Conservation (phyloP, 805 yeast genomes). For the Ogataea saltuana region DNA sequence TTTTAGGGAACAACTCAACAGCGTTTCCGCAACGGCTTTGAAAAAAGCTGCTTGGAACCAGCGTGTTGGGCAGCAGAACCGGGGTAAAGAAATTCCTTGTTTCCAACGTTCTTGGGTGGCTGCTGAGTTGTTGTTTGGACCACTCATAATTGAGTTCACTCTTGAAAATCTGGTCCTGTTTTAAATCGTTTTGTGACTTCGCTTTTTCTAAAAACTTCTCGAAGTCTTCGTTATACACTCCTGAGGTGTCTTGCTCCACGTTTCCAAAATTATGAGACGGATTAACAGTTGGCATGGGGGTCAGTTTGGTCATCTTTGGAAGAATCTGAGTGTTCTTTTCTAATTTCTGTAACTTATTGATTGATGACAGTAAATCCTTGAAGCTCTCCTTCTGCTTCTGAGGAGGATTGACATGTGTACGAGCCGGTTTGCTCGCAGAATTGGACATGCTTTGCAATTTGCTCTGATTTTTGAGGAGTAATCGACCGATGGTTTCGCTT, state of each 20-base stretch:
- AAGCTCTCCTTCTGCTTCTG: slow-evolving; percentile 15
- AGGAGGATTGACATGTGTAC: neutral
- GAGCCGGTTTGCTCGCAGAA: neutral
- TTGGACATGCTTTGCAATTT: neutral
- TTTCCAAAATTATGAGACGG: slow-evolving; percentile 4
- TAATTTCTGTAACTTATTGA: slow-evolving; percentile 26
- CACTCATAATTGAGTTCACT: slow-evolving; percentile 54
- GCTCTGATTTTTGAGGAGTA: neutral
- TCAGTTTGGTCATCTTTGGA: slow-evolving; percentile 30
- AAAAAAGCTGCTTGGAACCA: slow-evolving; percentile 24
- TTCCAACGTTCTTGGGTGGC: slow-evolving; percentile 42
- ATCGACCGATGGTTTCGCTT: neutral
- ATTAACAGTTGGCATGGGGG: slow-evolving; percentile 22
- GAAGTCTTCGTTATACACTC: slow-evolving; percentile 27
- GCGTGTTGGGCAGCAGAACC: slow-evolving; percentile 35
- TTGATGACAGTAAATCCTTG: slow-evolving; percentile 25
- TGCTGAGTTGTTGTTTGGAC: slow-evolving; percentile 39
- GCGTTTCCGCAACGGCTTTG: neutral
- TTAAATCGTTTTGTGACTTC: slow-evolving; percentile 40
- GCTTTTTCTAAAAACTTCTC: slow-evolving; percentile 47
- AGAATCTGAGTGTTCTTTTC: slow-evolving; percentile 12
- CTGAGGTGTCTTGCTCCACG: slow-evolving; percentile 3
- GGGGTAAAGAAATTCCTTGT: slow-evolving; percentile 49
- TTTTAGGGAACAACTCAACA: slow-evolving; percentile 24
- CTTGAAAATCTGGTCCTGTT: slow-evolving; percentile 47